Conservation (phyloP, 768 basidiomycete genomes). For the Ephemerocybe angulata region DNA sequence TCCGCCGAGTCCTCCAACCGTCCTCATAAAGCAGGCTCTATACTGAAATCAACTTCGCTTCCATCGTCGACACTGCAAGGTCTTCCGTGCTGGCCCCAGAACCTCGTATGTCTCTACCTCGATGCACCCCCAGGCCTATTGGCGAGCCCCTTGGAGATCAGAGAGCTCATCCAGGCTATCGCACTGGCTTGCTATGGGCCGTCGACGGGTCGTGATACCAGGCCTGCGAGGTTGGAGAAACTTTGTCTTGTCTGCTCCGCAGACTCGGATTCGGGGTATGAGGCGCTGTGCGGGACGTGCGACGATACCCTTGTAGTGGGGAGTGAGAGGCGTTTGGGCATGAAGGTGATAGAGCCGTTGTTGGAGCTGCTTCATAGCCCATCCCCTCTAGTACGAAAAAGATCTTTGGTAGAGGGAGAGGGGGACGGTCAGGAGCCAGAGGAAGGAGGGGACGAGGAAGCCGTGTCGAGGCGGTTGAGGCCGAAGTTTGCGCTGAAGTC, state of each 20-base stretch:
- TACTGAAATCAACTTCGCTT: not conserved
- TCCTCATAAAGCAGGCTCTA: not conserved
- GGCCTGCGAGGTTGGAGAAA: not conserved
- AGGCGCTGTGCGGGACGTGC: not conserved
- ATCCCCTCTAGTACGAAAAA: not conserved
- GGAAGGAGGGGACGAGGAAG: too few species aligned
- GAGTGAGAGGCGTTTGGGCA: not conserved
- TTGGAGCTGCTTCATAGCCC: slow-evolving; percentile 7
- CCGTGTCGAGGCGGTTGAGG: slow-evolving; percentile 26
- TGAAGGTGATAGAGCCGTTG: not conserved
- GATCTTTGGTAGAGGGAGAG: too few species aligned
- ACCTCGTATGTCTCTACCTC: slow-evolving; percentile 1
- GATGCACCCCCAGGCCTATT: not conserved
- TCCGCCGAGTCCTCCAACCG: not conserved
- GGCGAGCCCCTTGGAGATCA: not conserved
- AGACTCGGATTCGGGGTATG: not conserved
- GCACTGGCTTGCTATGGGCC: not conserved
- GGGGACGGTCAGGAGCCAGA: too few species aligned
- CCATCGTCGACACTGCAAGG: not conserved
- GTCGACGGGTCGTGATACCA: not conserved
- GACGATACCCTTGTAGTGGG: not conserved
- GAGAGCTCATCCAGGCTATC: not conserved
- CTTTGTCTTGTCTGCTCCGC: not conserved
- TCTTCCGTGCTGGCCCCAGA: not conserved
- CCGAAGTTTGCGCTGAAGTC: slow-evolving; percentile 18